Percentiles rank a stretch among this genome's conserved stretches.
Conservation (phyloP, 768 basidiomycete genomes). For the Mycena rebaudengoi region DNA sequence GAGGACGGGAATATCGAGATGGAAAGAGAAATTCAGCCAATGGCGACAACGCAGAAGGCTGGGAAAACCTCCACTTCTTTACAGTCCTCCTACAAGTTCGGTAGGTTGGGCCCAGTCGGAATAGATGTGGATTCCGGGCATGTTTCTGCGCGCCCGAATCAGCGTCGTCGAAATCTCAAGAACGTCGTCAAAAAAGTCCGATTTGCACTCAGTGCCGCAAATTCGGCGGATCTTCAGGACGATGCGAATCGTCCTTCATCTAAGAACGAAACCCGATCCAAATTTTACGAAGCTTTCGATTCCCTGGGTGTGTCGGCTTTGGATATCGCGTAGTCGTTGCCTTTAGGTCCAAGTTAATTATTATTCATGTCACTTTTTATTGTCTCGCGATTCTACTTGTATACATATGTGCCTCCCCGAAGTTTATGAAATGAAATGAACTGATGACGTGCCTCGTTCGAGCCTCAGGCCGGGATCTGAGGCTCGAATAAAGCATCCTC, state of each 20-base stretch:
- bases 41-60: neutral
- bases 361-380: no score
- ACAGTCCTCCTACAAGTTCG: slow-evolving; percentile 18
- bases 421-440: no score
- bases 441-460: no score
- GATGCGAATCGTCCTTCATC: neutral
- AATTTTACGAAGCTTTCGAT: slow-evolving; percentile 10
- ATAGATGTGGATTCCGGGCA: neutral
- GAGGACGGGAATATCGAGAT: slow-evolving; percentile 13
- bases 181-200: slow-evolving; percentile 6
- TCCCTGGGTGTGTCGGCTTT: no score
- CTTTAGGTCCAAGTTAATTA: no score
- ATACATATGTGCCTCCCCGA: no score
- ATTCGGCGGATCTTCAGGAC: neutral
- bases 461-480: no score
- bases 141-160: neutral
- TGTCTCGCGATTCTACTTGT: no score
- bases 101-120: slow-evolving; percentile 22
- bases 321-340: no score
- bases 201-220: slow-evolving; percentile 7
- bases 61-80: slow-evolving; percentile 1
- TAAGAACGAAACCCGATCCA: neutral
- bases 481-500: no score
- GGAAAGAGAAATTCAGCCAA: slow-evolving; percentile 14
- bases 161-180: neutral